phyloP scores from a whole-genome alignment of 169 alveolate genomes.

The Plasmodium sp. region DNA sequence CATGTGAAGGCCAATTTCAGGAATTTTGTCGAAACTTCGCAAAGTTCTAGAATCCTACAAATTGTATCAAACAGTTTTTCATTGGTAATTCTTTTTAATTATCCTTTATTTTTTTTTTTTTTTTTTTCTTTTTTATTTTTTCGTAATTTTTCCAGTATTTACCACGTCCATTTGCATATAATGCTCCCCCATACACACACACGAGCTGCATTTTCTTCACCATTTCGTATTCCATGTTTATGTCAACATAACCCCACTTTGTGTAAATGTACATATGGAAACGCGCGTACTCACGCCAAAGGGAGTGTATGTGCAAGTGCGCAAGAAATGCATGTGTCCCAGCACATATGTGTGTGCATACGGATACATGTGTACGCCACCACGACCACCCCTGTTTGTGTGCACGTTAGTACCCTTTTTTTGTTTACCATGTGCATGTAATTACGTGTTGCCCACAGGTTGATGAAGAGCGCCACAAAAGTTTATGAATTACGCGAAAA shows the following conservation, averaged over 20 bases:
- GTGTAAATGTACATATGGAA: not conserved
- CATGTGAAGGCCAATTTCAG: not conserved
- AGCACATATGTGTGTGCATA: not conserved
- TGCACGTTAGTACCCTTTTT: not conserved
- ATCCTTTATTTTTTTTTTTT: not conserved
- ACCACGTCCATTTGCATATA: not conserved
- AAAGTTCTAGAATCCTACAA: not conserved
- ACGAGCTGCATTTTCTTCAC: not conserved
- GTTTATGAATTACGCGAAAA: constrained; percentile 3
- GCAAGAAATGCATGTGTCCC: not conserved
- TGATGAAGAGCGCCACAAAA: not conserved
- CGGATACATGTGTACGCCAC: not conserved
- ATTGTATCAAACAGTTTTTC: not conserved
- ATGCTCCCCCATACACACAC: not conserved
- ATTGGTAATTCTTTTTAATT: not conserved
- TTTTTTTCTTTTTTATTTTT: not conserved
- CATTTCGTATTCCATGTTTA: not conserved
- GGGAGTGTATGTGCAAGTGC: not conserved
- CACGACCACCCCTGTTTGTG: not conserved
- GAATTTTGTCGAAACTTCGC: not conserved
- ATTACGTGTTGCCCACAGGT: not conserved
- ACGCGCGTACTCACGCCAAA: not conserved
- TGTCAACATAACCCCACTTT: not conserved
- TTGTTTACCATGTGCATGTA: not conserved
- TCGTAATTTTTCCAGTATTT: constrained; percentile 1